Base-by-base conservation (phyloP, 306 rosid genomes). In the Luffa acutangula region DNA sequence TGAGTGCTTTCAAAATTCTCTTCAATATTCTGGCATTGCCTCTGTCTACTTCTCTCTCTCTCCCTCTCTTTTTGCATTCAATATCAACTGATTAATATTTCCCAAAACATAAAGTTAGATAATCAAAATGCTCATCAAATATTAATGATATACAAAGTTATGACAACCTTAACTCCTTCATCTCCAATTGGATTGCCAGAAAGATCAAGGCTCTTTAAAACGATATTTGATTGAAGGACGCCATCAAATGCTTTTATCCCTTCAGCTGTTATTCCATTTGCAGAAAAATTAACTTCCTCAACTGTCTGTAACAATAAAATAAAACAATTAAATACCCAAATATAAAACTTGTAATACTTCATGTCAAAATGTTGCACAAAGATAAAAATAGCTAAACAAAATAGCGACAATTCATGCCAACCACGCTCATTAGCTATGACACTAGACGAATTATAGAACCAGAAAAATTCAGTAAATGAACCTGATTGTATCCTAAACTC, bases 101-200 rank as follows among this genome's bases (percentile, higher is more conserved):
- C 56, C 56, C 76, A 70, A 70, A 70, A 12, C 56, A 43, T 70
- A 20, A 70, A 20, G 45, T 70, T 45, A 70, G 11, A 20, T 46
- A 45, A 20, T 10, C 5, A 34, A 21, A 42, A 21, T 7, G 39
- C 36, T 75, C 4, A 71, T 71, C 20, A 31, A 43, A 13, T 71
- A 71, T 58, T 56, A 53, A 53, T 14, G 42, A 77, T 20, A 69
- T 36, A 81, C 71, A 13, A 65, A 21, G 73, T 82, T 64, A 80
- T 70, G 80, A 85, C 70, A 46, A 92, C 98, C 97, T 95, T 90
- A 62, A 81, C 89, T 82, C 99, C 99, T 78, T 90, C 97, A 85
- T 95, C 99, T 86, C 97, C 99, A 84, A 95, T 82, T 59, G 92
- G 93, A 57, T 95, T 95, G 78, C 99, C 99, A 62, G 99, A 92